Conservation (phyloP, 2,329 filamentous ascomycete genomes). For the Zelopaecilomyces penicillatus region DNA sequence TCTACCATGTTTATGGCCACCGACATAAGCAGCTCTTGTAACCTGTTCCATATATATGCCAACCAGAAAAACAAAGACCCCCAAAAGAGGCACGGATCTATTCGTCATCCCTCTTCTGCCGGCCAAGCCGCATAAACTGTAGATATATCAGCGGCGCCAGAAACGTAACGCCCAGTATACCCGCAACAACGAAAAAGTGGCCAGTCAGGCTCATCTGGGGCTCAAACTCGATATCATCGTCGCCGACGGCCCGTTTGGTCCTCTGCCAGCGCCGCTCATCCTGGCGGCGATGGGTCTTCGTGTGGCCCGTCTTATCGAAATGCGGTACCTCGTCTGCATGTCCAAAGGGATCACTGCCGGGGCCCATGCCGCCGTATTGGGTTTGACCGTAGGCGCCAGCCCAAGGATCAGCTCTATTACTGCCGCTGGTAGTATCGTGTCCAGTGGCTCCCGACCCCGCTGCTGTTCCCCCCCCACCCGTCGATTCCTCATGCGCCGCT, state of each 20-base stretch:
- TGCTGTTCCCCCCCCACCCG: constrained; percentile 21
- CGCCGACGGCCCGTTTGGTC: constrained; percentile 30
- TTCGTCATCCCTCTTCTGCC: constrained; percentile 17
- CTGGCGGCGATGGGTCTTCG: constrained; percentile 61
- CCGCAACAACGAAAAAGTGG: constrained; percentile 42
- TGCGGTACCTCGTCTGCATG: constrained; percentile 50
- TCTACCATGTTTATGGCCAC: too few species aligned
- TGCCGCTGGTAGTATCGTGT: background rate
- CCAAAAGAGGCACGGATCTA: background rate
- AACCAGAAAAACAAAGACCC: background rate
- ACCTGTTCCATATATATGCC: background rate
- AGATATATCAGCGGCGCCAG: constrained; percentile 35
- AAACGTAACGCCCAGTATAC: constrained; percentile 38
- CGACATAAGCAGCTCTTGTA: background rate
- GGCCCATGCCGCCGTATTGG: constrained; percentile 45
- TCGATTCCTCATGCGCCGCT: constrained; percentile 40
- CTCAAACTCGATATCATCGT: constrained; percentile 29
- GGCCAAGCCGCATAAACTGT: constrained; percentile 27
- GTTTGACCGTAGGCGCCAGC: constrained; percentile 13
- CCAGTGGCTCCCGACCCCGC: background rate
- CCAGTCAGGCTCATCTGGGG: constrained; percentile 33
- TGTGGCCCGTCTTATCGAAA: constrained; percentile 69
- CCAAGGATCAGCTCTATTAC: constrained; percentile 14
- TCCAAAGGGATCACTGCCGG: constrained; percentile 43
- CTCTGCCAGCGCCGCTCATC: constrained; percentile 37